These are phyloP conservation scores for Omphalotus olearius DNA, from an alignment of 1,284 basidiomycete genomes.

Conservation along the genomic window DNA sequence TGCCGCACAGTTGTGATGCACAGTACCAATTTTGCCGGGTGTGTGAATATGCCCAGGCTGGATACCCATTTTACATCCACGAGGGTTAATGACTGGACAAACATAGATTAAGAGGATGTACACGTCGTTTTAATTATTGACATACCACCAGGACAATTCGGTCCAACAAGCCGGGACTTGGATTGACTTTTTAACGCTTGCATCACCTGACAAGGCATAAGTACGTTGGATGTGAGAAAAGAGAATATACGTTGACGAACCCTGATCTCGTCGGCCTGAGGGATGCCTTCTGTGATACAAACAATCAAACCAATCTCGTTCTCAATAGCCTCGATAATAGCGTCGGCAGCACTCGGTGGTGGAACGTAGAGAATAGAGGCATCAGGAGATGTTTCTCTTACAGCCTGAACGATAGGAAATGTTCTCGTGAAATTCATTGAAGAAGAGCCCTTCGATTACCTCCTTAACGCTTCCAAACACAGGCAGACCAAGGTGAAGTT, in stretches of 20 bases:
- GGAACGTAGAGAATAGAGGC: slow-evolving; percentile 96
- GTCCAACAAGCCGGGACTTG: slow-evolving; percentile 92
- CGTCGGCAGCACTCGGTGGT: slow-evolving; percentile 88
- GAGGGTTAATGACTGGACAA: slow-evolving; percentile 80
- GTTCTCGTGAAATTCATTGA: neutral
- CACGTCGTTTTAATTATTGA: neutral
- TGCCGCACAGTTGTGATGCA: no score
- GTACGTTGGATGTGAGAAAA: neutral
- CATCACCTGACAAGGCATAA: slow-evolving; percentile 55
- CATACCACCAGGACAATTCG: slow-evolving; percentile 89
- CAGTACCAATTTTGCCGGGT: slow-evolving; percentile 85
- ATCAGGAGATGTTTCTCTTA: slow-evolving; percentile 80
- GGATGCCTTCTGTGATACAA: slow-evolving; percentile 96
- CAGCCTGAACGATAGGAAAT: slow-evolving; percentile 52
- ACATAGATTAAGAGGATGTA: neutral
- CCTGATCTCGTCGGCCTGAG: slow-evolving; percentile 92
- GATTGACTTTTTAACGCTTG: slow-evolving; percentile 93
- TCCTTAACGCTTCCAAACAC: slow-evolving; percentile 93
- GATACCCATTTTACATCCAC: slow-evolving; percentile 99
- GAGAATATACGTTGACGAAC: slow-evolving; percentile 33
- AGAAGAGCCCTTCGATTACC: slow-evolving; percentile 38
- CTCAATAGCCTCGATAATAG: slow-evolving; percentile 96
- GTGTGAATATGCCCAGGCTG: slow-evolving; percentile 98
- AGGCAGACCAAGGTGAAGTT: slow-evolving; percentile 92
- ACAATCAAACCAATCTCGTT: slow-evolving; percentile 96